A percentile compares a stretch with the other conserved stretches of the same genome.
Conservation (phyloP, 768 basidiomycete genomes). For the Kwoniella dendrophila region DNA sequence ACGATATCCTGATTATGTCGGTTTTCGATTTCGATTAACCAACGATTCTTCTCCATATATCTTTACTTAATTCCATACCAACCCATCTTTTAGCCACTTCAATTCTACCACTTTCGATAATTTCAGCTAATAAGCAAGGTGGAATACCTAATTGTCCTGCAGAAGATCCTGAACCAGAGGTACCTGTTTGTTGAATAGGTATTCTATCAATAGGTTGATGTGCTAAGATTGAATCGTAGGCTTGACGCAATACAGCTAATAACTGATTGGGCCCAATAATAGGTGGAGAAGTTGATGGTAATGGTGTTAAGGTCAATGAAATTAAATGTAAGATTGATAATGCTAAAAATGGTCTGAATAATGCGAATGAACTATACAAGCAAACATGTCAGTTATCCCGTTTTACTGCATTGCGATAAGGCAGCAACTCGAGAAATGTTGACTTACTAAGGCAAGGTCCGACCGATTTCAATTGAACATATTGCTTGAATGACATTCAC, state of each 20-base stretch:
- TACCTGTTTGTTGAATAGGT: background rate
- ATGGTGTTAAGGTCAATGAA: conserved; percentile 31
- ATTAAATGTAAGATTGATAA: conserved; percentile 45
- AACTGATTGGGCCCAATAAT: conserved; percentile 30
- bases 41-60: conserved; percentile 40
- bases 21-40: conserved; percentile 21
- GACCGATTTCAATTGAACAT: conserved; percentile 51
- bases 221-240: conserved; percentile 40
- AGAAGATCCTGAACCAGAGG: background rate
- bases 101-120: conserved; percentile 39
- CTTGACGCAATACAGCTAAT: conserved; percentile 39
- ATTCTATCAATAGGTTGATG: conserved; percentile 35
- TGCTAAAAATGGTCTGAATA: conserved; percentile 47
- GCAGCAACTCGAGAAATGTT: background rate
- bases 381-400: background rate
- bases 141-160: no score
- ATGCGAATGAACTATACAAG: conserved; percentile 41
- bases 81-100: conserved; percentile 28
- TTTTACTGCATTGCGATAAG: background rate
- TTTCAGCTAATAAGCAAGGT: conserved; percentile 37
- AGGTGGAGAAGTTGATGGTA: conserved; percentile 36
- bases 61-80: conserved; percentile 35
- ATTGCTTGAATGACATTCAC: conserved; percentile 51
- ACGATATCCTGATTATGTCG: background rate
- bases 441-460: conserved; percentile 51